These are phyloP conservation scores for Neoascochyta sp. DNA, from an alignment of 2,329 filamentous ascomycete species.

Conservation along the genomic window DNA sequence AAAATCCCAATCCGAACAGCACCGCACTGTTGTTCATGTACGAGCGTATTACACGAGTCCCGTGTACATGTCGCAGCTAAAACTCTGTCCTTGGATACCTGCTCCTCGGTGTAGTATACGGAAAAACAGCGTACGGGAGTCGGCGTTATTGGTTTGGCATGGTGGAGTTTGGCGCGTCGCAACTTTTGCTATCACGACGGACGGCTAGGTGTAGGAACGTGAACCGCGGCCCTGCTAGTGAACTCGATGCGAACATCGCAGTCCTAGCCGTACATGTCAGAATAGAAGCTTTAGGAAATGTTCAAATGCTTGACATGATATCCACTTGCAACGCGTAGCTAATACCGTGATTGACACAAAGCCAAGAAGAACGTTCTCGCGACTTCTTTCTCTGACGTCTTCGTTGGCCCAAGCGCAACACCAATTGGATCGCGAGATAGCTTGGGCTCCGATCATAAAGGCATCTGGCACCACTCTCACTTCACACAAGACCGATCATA, in stretches of 20 bases:
- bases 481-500: constrained; percentile 7
- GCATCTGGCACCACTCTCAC: constrained; percentile 22
- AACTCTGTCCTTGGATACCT: constrained; percentile 25
- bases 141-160: constrained; percentile 29
- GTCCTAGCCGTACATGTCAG: constrained; percentile 15
- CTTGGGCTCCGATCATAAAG: constrained; percentile 27
- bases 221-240: constrained; percentile 16
- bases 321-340: constrained; percentile 1
- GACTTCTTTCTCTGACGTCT: constrained; percentile 35
- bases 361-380: constrained; percentile 37
- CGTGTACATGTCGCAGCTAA: constrained; percentile 22
- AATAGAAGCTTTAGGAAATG: constrained; percentile 10
- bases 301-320: constrained; percentile 8
- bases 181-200: constrained; percentile 25
- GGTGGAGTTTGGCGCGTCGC: constrained; percentile 34
- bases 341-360: constrained; percentile 5
- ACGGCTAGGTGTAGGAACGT: constrained; percentile 20
- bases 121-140: constrained; percentile 31
- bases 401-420: constrained; percentile 14
- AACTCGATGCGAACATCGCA: constrained; percentile 20
- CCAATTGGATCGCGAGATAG: constrained; percentile 27
- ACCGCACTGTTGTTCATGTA: constrained; percentile 11
- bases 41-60: constrained; percentile 13
- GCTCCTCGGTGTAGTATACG: constrained; percentile 36
- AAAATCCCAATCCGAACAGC: constrained; percentile 15